Evolutionary conservation across 176 grass and related monocot genomes (phyloP).

Genomic region (Eragrostis curvula): DNA sequence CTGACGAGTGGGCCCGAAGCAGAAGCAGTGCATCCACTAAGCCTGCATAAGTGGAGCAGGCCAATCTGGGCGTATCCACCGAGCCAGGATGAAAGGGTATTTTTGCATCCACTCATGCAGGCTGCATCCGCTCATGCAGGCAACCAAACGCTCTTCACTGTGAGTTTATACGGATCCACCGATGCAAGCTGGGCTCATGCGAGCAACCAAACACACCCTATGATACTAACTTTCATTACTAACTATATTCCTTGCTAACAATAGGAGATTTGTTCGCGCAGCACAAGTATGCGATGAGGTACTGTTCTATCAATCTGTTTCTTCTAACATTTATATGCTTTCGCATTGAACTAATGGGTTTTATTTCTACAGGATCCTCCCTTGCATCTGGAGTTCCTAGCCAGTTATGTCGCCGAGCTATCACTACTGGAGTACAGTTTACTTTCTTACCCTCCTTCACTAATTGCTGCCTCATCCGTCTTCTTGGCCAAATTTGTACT

Average conservation of each 20-base stretch:
- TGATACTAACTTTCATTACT: neutral
- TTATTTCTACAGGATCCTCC: conserved; percentile 59
- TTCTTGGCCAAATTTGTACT: conserved; percentile 95
- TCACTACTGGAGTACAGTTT: conserved; percentile 93
- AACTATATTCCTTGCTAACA: conserved; percentile 30
- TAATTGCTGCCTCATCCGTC: conserved; percentile 80
- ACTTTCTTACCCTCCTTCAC: conserved; percentile 79
- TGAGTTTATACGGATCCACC: too few relatives aligned
- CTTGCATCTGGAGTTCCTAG: conserved; percentile 91
- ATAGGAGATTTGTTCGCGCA: conserved; percentile 85
- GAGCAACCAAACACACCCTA: too few relatives aligned
- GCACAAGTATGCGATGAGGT: conserved; percentile 91
- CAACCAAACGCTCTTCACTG: too few relatives aligned
- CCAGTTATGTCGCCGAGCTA: conserved; percentile 83
- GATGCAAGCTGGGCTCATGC: too few relatives aligned
- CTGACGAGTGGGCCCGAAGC: too few relatives aligned
- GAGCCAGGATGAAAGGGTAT: too few relatives aligned
- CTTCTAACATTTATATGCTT: neutral
- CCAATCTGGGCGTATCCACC: too few relatives aligned
- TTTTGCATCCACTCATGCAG: too few relatives aligned
- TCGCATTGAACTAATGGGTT: conserved; percentile 28
- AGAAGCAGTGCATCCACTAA: too few relatives aligned
- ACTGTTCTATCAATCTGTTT: conserved; percentile 29
- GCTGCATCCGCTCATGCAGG: too few relatives aligned
- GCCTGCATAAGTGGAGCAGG: too few relatives aligned